Percentiles rank a stretch among this genome's conserved stretches.
These are phyloP conservation scores for Blastobotrys chiropterorum DNA, from an alignment of 805 yeast species.

Conservation along the genomic window DNA sequence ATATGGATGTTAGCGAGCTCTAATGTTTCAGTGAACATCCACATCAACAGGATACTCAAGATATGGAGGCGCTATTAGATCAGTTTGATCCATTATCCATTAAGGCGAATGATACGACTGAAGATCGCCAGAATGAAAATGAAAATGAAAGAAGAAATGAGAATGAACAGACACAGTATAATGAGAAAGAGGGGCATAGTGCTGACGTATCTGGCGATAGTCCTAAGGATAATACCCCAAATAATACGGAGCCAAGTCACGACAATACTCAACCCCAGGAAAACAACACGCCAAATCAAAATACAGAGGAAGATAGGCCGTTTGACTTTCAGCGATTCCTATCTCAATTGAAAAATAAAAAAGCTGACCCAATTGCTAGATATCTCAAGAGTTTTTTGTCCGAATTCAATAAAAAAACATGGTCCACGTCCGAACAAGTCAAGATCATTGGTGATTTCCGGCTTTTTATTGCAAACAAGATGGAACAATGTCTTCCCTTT, in stretches of 20 bases:
- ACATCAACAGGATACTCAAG: not conserved
- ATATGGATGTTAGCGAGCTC: too few species aligned
- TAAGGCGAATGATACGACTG: not conserved
- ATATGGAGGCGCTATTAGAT: slow-evolving; percentile 18
- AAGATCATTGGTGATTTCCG: slow-evolving; percentile 76
- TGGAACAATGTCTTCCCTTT: slow-evolving; percentile 65
- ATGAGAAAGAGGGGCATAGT: not conserved
- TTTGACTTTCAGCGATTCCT: slow-evolving; percentile 85
- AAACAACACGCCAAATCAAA: not conserved
- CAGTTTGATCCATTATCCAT: slow-evolving; percentile 23
- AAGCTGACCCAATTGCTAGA: slow-evolving; percentile 83
- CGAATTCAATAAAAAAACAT: slow-evolving; percentile 63
- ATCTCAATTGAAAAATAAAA: slow-evolving; percentile 58
- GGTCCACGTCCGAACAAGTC: slow-evolving; percentile 72
- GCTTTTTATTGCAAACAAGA: slow-evolving; percentile 48
- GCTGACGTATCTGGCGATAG: not conserved
- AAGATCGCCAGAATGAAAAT: too few species aligned
- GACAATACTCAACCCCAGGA: not conserved
- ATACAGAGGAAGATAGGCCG: slow-evolving; percentile 22
- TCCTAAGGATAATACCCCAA: not conserved
- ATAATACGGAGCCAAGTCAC: not conserved
- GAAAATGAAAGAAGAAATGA: not conserved
- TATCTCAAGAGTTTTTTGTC: slow-evolving; percentile 78
- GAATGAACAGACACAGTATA: not conserved
- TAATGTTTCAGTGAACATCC: not conserved